Conservation (phyloP, 1,284 basidiomycete species). For the Cutaneotrichosporon arboriforme region DNA sequence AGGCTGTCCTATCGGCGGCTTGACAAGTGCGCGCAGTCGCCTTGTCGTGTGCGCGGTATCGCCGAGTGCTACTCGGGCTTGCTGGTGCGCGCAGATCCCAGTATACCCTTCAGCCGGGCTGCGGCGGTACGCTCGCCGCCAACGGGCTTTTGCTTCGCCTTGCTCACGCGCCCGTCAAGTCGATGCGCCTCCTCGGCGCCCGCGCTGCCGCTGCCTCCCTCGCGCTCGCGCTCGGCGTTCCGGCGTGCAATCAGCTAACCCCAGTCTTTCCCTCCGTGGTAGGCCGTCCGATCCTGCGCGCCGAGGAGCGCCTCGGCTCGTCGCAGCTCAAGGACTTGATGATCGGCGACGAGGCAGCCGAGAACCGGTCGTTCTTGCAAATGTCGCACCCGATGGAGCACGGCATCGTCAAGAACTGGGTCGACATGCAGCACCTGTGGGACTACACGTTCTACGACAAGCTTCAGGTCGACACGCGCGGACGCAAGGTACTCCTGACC, state of each 20-base stretch:
- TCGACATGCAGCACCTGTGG: conserved; percentile 98
- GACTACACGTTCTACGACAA: conserved; percentile 98
- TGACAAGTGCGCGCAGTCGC: too few relatives aligned
- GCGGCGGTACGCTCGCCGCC: too few relatives aligned
- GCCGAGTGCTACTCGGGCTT: too few relatives aligned
- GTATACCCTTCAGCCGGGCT: too few relatives aligned
- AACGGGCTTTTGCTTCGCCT: too few relatives aligned
- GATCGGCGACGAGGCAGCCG: conserved; percentile 92
- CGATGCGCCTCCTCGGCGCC: too few relatives aligned
- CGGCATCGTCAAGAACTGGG: conserved; percentile 98
- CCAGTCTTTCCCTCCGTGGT: conserved; percentile 93
- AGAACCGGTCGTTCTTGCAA: conserved; percentile 91
- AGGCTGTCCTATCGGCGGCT: too few relatives aligned
- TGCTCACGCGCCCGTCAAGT: too few relatives aligned
- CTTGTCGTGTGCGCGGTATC: too few relatives aligned
- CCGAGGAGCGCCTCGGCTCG: conserved; percentile 85
- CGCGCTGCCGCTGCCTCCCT: too few relatives aligned
- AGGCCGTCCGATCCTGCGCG: conserved; percentile 91
- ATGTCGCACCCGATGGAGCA: conserved; percentile 98
- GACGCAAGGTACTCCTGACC: conserved; percentile 86
- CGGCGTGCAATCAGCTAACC: neutral
- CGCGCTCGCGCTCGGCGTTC: too few relatives aligned
- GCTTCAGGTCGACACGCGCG: conserved; percentile 78
- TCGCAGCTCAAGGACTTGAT: conserved; percentile 92
- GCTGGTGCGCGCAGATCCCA: too few relatives aligned